Conservation (phyloP, 2,329 filamentous ascomycete genomes). For the Mycosphaerella arachidis region DNA sequence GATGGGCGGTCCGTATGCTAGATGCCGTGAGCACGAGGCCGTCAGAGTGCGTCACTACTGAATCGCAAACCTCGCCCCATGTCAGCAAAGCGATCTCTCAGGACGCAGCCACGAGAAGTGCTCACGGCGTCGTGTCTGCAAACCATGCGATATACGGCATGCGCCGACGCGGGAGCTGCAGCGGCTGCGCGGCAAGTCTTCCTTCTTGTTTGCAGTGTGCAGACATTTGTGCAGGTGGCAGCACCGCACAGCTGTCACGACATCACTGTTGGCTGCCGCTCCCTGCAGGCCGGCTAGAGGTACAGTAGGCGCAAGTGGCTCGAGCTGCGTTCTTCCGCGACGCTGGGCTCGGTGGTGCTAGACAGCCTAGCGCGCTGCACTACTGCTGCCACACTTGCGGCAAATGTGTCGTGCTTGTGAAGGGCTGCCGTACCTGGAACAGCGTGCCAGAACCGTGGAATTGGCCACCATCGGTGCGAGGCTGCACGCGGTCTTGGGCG, state of each 20-base stretch:
- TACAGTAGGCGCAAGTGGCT: background rate
- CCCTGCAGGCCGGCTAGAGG: background rate
- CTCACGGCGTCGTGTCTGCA: background rate
- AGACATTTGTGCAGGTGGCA: background rate
- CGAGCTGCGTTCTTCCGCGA: constrained; percentile 3
- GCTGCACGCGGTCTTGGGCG: background rate
- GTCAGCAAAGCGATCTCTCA: constrained; percentile 1
- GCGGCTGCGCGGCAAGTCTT: background rate
- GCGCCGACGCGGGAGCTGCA: background rate
- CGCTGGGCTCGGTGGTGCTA: background rate
- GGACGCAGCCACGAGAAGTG: background rate
- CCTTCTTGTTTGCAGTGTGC: background rate
- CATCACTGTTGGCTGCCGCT: background rate
- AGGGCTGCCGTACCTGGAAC: constrained; percentile 5
- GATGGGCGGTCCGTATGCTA: background rate
- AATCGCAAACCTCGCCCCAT: background rate
- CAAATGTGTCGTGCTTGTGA: constrained; percentile 5
- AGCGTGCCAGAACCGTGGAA: background rate
- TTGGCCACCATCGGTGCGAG: background rate
- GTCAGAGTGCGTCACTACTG: background rate
- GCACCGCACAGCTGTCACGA: background rate
- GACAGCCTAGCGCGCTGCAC: background rate
- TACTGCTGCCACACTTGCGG: background rate
- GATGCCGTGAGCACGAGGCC: background rate
- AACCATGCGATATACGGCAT: background rate